These are phyloP conservation scores for Aureobasidium musti DNA, from an alignment of 2,329 filamentous ascomycete genomes.

Conservation along the genomic window DNA sequence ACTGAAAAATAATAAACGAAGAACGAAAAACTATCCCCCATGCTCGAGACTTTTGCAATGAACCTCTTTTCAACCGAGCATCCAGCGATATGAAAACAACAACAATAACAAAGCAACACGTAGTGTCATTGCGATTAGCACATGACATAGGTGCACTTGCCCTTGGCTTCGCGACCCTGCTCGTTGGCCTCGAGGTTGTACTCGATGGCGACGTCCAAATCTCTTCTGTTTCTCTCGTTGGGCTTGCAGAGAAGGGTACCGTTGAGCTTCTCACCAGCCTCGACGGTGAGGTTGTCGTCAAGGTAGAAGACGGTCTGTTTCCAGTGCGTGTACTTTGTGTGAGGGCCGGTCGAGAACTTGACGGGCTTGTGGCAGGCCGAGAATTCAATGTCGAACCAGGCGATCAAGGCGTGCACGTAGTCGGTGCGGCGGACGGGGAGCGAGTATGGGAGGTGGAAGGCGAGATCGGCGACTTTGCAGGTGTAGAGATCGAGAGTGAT, in stretches of 20 bases:
- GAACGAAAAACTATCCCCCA: neutral
- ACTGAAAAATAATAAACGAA: neutral
- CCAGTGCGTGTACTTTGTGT: slow-evolving; percentile 99
- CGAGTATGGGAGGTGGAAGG: slow-evolving; percentile 77
- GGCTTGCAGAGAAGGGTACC: slow-evolving; percentile 79
- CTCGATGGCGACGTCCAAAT: slow-evolving; percentile 85
- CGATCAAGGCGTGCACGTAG: slow-evolving; percentile 93
- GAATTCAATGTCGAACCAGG: slow-evolving; percentile 99
- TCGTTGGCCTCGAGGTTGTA: slow-evolving; percentile 82
- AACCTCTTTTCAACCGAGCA: neutral
- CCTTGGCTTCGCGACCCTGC: slow-evolving; percentile 65
- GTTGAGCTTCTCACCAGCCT: slow-evolving; percentile 77
- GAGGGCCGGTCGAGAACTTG: slow-evolving; percentile 92
- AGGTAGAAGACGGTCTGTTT: slow-evolving; percentile 99
- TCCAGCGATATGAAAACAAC: neutral
- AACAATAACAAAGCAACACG: neutral
- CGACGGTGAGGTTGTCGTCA: slow-evolving; percentile 86
- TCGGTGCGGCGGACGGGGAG: slow-evolving; percentile 81
- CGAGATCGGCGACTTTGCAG: slow-evolving; percentile 77
- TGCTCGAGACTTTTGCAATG: slow-evolving; percentile 1
- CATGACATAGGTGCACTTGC: slow-evolving; percentile 77
- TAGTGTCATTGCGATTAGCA: slow-evolving; percentile 39
- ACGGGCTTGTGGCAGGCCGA: slow-evolving; percentile 97
- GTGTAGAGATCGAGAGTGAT: slow-evolving; percentile 94
- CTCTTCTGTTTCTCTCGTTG: slow-evolving; percentile 90